Base-by-base conservation (phyloP, 202 grass and related monocot genomes). In the Musa balbisiana region DNA sequence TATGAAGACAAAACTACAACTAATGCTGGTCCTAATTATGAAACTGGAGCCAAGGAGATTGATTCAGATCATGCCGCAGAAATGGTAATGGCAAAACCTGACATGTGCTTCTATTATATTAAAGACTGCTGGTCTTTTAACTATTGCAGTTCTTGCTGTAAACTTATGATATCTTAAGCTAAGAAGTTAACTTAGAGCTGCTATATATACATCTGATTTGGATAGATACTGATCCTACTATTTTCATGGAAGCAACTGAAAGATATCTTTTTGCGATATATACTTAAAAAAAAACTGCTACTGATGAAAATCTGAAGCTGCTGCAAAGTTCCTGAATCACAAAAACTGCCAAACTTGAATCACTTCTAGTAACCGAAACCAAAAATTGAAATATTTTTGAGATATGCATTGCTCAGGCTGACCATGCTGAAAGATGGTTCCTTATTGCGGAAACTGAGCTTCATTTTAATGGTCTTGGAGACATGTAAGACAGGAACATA, bases 1-100 rank as follows among this genome's bases (percentile, higher is more conserved):
- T 51, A 77, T 63, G 54, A 82, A 81, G 80, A 29, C 13, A 59
- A 86, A 81, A 64, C 50, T 24, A 63, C 50, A 3, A 66, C 53
- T 67, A 62, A 82, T 80, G 69, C 64, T 59, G 74, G 1, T 67
- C 64, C 43, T 82, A 71, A 58, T 69, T 75, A 93, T 82, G 75
- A 91, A 82, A 78, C 60, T 21, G 60, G 19, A 25, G 16, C 19
- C n/a, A 23, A 76, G 68, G 80, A 84, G 50, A 80, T 19, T 49
- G 62, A 64, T 10, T 43, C 21, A 25, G 23, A 11, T 64, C 10
- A 64, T 64, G 62, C 62, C 3, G 3, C 21, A 64, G n/a, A 64
- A 24, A 19, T 22, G 62, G 62, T 64, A 64, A 64, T 25, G 62
- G n/a, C 1, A 64, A 10, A 23, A 64, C 10, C 1, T 64, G 62